Percentiles rank a stretch among this genome's conserved stretches.
phyloP scores from a whole-genome alignment of 345 rosid species.

The Chamaenerion angustifolium region DNA sequence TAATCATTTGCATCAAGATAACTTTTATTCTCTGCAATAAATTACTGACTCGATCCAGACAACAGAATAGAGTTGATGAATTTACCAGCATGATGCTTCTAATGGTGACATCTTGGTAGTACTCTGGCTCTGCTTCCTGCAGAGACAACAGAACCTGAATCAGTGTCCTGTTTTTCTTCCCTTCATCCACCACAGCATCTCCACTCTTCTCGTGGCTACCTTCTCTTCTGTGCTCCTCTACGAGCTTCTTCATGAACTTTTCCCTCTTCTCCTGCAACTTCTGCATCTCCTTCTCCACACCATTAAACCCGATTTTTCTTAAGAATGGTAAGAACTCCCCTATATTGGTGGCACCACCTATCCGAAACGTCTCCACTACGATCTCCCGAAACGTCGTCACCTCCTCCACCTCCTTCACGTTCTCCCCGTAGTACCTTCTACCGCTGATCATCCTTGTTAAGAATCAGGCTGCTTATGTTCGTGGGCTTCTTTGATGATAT shows the following conservation, averaged over 20 bases:
- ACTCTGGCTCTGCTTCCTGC: constrained; percentile 38
- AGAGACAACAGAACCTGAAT: constrained; percentile 30
- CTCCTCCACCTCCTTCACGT: constrained; percentile 19
- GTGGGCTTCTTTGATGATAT: too few species aligned
- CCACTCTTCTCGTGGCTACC: constrained; percentile 1
- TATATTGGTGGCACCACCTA: constrained; percentile 19
- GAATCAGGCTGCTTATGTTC: too few species aligned
- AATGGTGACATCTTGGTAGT: constrained; percentile 36
- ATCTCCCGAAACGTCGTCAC: constrained; percentile 24
- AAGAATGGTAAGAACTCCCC: constrained; percentile 33
- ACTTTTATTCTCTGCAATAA: too few species aligned
- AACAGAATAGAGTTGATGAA: not conserved
- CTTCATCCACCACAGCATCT: not conserved
- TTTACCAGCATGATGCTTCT: constrained; percentile 30
- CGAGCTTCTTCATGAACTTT: constrained; percentile 27
- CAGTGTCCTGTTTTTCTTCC: constrained; percentile 27
- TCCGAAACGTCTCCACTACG: constrained; percentile 17
- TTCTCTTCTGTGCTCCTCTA: constrained; percentile 31
- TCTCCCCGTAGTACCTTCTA: constrained; percentile 25
- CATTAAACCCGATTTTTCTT: constrained; percentile 21
- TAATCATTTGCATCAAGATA: too few species aligned
- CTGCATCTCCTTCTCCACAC: constrained; percentile 17
- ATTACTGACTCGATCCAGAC: too few species aligned
- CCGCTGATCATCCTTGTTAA: constrained; percentile 17
- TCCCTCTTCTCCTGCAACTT: constrained; percentile 20